Base-by-base conservation (phyloP, 495 filamentous ascomycete species). In the Podospora pseudopauciseta region DNA sequence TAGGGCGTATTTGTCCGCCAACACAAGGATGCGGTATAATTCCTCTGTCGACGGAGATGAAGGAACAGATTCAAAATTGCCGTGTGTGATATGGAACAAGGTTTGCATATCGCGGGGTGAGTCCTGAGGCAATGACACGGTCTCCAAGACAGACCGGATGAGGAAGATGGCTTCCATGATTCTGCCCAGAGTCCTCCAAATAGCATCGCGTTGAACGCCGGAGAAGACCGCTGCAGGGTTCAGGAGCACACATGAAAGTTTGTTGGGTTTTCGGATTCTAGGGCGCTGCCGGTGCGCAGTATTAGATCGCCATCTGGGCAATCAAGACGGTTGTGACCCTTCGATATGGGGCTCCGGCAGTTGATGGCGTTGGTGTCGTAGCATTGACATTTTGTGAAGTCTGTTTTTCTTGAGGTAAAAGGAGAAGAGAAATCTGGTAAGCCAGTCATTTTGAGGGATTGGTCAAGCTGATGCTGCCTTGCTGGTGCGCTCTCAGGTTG, bases 221-320 rank as follows among this genome's bases (percentile, higher is more conserved):
- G 39, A 49, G 39, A 49, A 16, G 9, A 49, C 7, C 39, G 39
- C 7, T 11, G 39, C 7, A 49, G 39, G 7, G 39, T 18, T 7
- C 7, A 49, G 15, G 39, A 49, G 39, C 39, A 49, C 2, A 49
- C 39, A 49, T 3, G 39, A 49, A 49, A 49, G 39, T 49, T 16
- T 16, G 39, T 16, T 16, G 39, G 9, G 15, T 0, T 3, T 16
- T 49, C 39, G 13, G 39, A 49, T 13, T 49, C 39, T 11, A 18
- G 9, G 59, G 23, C 59, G 27, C 27, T 18, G 59, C 59, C 59
- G 23, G 26, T 30, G 27, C 23, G 27, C 23, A 61, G 23, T 13
- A 32, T 61, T 23, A 61, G 59, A 20, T 61, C 59, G 23, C 59
- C 59, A 18, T 61, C 59, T 1, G 59, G 59, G 59, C 59, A 9